Evolutionary conservation across 2,329 filamentous ascomycete genomes (phyloP).

Genomic region (Daldinia eschscholtzii): DNA sequence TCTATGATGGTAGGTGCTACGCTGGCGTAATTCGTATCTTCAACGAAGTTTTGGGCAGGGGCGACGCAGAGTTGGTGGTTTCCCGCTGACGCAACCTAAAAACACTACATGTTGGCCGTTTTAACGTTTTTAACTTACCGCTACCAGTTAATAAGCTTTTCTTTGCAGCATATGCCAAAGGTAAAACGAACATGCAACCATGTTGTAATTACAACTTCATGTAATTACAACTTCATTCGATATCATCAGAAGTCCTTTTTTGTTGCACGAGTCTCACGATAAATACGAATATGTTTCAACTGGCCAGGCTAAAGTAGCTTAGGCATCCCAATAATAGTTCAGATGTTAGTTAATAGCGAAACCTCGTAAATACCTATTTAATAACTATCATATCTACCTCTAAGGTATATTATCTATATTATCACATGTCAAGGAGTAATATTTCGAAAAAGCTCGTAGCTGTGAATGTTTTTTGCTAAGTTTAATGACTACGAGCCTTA

Average conservation of each 20-base stretch:
- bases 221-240: not conserved
- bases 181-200: not conserved
- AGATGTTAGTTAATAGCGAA: too few relatives aligned
- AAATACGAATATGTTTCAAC: not conserved
- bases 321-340: not conserved
- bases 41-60: constrained; percentile 2
- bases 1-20: constrained; percentile 21
- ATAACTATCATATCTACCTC: too few relatives aligned
- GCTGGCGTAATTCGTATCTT: constrained; percentile 7
- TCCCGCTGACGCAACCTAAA: not conserved
- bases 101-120: not conserved
- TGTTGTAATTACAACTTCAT: constrained; percentile 1
- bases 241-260: not conserved
- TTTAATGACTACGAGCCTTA: not conserved
- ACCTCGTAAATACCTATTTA: too few relatives aligned
- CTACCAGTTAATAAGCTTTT: not conserved
- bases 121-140: constrained; percentile 1
- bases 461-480: not conserved
- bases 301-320: not conserved
- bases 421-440: not conserved
- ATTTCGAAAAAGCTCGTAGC: not conserved
- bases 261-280: not conserved
- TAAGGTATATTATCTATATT: too few relatives aligned
- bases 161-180: not conserved
- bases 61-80: not conserved